Evolutionary conservation across 139 green algal genomes (phyloP).

Genomic region (Pleodorina starrii): DNA sequence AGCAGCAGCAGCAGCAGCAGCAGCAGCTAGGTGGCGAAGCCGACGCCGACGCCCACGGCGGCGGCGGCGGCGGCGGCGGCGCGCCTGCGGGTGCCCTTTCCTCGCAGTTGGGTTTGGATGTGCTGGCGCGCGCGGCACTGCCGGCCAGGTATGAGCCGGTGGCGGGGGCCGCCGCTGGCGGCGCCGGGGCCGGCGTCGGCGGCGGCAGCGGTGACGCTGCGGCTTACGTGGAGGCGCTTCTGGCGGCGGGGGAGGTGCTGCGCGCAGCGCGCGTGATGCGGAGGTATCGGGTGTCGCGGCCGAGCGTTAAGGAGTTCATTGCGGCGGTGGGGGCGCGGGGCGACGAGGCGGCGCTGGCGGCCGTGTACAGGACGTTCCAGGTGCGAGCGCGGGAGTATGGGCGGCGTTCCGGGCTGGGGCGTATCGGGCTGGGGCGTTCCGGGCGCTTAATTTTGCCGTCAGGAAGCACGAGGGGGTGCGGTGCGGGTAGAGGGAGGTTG

Average conservation of each 20-base stretch:
- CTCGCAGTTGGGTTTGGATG: conserved; percentile 25
- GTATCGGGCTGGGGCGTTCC: too few species aligned
- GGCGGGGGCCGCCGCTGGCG: not conserved
- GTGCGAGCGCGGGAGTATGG: too few species aligned
- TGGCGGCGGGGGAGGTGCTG: conserved; percentile 54
- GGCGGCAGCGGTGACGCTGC: not conserved
- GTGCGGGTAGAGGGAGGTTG: too few species aligned
- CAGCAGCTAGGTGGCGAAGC: too few species aligned
- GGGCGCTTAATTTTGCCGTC: too few species aligned
- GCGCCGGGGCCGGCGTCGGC: not conserved
- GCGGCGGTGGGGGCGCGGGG: conserved; percentile 53
- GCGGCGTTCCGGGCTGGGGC: too few species aligned
- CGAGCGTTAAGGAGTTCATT: conserved; percentile 51
- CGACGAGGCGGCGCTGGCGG: conserved; percentile 52
- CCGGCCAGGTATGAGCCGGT: conserved; percentile 29
- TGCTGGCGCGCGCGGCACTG: conserved; percentile 12
- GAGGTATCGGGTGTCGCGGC: conserved; percentile 35
- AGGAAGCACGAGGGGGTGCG: too few species aligned
- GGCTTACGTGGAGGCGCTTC: conserved; percentile 51
- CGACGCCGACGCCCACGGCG: not conserved
- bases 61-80: not conserved
- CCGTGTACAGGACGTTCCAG: conserved; percentile 58
- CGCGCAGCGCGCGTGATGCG: conserved; percentile 50
- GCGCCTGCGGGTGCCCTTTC: not conserved
- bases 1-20: too few species aligned